Evolutionary conservation across 2,329 filamentous ascomycete genomes (phyloP).

Genomic region (Talaromyces sp.): DNA sequence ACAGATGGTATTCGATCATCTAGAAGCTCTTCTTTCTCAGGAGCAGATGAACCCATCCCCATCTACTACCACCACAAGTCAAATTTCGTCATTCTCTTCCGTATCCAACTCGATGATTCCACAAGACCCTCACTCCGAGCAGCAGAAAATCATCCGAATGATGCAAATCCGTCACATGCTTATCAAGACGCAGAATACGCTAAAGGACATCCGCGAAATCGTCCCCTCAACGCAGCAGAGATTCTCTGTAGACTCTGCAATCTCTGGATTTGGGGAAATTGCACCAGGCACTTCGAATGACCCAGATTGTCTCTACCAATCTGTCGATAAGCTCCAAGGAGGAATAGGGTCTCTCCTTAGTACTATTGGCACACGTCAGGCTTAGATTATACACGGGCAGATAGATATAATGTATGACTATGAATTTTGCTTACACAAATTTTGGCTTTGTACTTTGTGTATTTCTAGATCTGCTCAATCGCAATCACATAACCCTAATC

Average conservation of each 20-base stretch:
- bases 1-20: slow-evolving; percentile 18
- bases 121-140: neutral
- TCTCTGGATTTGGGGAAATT: neutral
- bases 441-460: neutral
- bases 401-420: neutral
- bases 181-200: slow-evolving; percentile 10
- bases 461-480: neutral
- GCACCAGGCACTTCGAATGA: neutral
- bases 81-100: slow-evolving; percentile 1
- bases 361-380: neutral
- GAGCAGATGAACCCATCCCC: neutral
- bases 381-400: neutral
- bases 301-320: slow-evolving; percentile 11
- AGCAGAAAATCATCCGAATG: neutral
- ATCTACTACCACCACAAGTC: neutral
- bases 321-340: slow-evolving; percentile 11
- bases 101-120: neutral
- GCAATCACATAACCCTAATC: neutral
- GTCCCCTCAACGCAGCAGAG: neutral
- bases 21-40: neutral
- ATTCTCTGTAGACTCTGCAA: slow-evolving; percentile 11
- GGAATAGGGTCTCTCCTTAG: slow-evolving; percentile 13
- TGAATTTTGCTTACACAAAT: neutral
- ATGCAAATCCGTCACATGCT: slow-evolving; percentile 20
- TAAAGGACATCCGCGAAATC: slow-evolving; percentile 3